phyloP scores from a whole-genome alignment of 2,329 filamentous ascomycete genomes.

The Blastomyces emzantsi region DNA sequence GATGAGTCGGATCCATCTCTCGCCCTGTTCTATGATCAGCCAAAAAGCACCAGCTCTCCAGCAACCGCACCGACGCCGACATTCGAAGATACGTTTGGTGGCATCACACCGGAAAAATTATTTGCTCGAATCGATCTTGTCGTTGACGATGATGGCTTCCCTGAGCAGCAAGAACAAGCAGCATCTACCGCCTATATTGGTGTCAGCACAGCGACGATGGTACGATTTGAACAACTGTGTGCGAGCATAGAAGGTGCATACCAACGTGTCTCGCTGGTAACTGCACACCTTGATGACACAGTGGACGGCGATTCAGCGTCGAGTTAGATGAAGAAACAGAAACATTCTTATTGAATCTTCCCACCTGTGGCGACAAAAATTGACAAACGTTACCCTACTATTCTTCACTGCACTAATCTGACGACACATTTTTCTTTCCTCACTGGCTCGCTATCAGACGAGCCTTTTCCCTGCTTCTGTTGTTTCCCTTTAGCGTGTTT shows the following conservation, averaged over 20 bases:
- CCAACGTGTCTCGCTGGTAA: conserved; percentile 33
- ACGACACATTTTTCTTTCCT: background rate
- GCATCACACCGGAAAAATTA: conserved; percentile 55
- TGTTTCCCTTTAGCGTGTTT: conserved; percentile 1
- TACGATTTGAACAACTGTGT: conserved; percentile 31
- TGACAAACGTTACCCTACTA: background rate
- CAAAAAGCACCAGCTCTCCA: conserved; percentile 27
- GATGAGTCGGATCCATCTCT: conserved; percentile 44
- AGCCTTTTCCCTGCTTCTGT: background rate
- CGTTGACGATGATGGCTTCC: conserved; percentile 33
- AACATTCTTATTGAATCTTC: background rate
- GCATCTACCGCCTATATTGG: conserved; percentile 15
- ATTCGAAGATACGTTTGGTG: conserved; percentile 35
- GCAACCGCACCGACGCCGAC: conserved; percentile 25
- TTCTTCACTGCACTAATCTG: background rate
- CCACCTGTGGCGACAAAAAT: background rate
- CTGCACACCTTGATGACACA: conserved; percentile 24
- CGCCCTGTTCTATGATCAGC: conserved; percentile 44
- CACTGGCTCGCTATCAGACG: background rate
- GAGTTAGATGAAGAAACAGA: background rate
- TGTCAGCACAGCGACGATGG: conserved; percentile 22
- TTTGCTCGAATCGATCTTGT: conserved; percentile 56
- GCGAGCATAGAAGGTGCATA: conserved; percentile 36
- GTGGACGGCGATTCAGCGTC: background rate
- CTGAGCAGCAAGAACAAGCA: conserved; percentile 1